Conservation (phyloP, 371 early-diverging fungal genomes). For the Actinomortierella wolfii region DNA sequence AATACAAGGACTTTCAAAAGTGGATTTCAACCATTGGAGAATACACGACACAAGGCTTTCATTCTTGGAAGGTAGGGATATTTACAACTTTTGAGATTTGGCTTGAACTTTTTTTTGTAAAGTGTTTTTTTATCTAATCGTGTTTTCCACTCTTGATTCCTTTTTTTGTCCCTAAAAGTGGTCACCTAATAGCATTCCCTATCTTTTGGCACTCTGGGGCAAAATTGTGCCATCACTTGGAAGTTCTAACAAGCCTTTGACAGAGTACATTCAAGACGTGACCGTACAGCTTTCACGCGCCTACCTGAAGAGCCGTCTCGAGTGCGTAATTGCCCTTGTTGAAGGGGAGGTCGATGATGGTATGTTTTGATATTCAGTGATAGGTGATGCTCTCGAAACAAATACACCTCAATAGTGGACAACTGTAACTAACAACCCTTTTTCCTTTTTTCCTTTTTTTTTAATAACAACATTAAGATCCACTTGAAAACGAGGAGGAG, state of each 20-base stretch:
- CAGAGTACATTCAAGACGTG: slow-evolving; percentile 37
- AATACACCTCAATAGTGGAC: not conserved
- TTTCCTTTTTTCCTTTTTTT: not conserved
- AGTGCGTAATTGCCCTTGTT: slow-evolving; percentile 59
- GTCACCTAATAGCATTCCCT: slow-evolving; percentile 77
- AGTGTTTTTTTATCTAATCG: too few species aligned
- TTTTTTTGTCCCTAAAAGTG: slow-evolving; percentile 52
- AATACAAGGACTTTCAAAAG: slow-evolving; percentile 66
- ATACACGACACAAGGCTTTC: slow-evolving; percentile 78
- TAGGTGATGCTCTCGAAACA: too few species aligned
- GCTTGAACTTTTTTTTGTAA: too few species aligned
- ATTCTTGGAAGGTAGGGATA: slow-evolving; percentile 68
- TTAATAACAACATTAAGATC: slow-evolving; percentile 46
- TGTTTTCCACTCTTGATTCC: not conserved
- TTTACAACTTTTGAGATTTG: too few species aligned
- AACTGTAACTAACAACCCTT: not conserved
- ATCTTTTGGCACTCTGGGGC: slow-evolving; percentile 87
- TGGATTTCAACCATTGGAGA: slow-evolving; percentile 77
- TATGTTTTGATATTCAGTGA: slow-evolving; percentile 16
- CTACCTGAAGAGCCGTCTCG: slow-evolving; percentile 61
- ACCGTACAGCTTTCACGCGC: slow-evolving; percentile 50
- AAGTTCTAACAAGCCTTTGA: slow-evolving; percentile 55
- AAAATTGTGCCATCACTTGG: slow-evolving; percentile 70
- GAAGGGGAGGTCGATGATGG: slow-evolving; percentile 72
- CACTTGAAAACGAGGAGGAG: slow-evolving; percentile 77